phyloP scores from a whole-genome alignment of 352 stramenopile genomes.

The Pythium coloratum region DNA sequence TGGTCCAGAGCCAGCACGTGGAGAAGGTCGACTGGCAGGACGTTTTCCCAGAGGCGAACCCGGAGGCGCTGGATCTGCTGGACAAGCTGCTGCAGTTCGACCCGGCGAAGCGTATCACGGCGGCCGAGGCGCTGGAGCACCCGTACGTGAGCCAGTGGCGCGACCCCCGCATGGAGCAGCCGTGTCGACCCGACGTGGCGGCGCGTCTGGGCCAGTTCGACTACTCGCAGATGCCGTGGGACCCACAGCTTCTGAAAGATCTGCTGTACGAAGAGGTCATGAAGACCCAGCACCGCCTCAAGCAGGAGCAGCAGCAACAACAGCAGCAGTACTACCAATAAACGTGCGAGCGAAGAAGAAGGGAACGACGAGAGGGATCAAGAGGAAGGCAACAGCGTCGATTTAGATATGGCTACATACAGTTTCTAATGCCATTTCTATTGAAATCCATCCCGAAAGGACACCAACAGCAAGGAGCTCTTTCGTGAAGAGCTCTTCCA shows the following conservation, averaged over 20 bases:
- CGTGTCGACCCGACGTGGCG: slow-evolving; percentile 52
- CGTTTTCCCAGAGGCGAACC: slow-evolving; percentile 83
- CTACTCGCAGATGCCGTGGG: slow-evolving; percentile 68
- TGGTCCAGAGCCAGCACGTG: slow-evolving; percentile 69
- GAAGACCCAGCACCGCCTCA: slow-evolving; percentile 49
- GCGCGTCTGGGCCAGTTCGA: slow-evolving; percentile 68
- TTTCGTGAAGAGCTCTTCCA: background rate
- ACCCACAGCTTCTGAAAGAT: slow-evolving; percentile 75
- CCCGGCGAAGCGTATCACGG: slow-evolving; percentile 83
- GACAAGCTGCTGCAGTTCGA: slow-evolving; percentile 89
- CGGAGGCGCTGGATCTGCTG: slow-evolving; percentile 84
- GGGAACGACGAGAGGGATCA: too few relatives aligned
- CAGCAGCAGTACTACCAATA: background rate
- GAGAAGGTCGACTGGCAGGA: slow-evolving; percentile 75
- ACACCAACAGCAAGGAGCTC: background rate
- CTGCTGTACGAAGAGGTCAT: slow-evolving; percentile 85
- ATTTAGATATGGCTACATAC: slow-evolving; percentile 18
- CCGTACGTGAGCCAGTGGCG: slow-evolving; percentile 89
- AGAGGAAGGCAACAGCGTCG: too few relatives aligned
- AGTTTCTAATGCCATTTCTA: slow-evolving; percentile 10
- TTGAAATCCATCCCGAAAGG: background rate
- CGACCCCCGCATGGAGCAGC: slow-evolving; percentile 56
- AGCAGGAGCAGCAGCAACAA: slow-evolving; percentile 22
- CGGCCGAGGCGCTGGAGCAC: slow-evolving; percentile 80
- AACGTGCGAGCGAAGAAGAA: background rate